phyloP scores from a whole-genome alignment of 495 filamentous ascomycete species.

The Podospora didyma region DNA sequence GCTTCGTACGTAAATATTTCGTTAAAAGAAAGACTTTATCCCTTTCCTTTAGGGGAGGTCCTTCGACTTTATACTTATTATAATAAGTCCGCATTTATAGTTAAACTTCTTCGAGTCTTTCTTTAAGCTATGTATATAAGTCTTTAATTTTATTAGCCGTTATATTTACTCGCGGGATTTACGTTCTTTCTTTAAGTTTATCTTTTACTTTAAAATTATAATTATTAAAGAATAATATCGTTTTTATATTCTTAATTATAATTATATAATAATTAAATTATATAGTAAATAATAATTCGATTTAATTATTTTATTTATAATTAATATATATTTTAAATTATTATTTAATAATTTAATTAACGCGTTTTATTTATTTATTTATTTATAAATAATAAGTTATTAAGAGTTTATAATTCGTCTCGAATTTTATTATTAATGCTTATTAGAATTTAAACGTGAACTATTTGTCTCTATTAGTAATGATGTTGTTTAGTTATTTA shows the following conservation, averaged over 20 bases:
- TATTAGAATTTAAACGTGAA: constrained; percentile 1
- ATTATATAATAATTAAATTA: constrained; percentile 5
- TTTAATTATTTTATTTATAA: constrained; percentile 7
- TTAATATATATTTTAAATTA: constrained; percentile 5
- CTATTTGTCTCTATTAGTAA: not conserved
- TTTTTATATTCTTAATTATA: not conserved
- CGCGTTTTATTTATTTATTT: constrained; percentile 1
- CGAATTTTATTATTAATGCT: too few species aligned
- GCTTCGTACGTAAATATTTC: too few species aligned
- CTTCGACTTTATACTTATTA: too few species aligned
- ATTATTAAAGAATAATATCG: not conserved
- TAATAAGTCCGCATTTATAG: too few species aligned
- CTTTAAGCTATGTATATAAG: too few species aligned
- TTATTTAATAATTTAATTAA: constrained; percentile 13
- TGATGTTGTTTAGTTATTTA: not conserved
- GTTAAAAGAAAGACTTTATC: too few species aligned
- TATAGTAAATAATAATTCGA: not conserved
- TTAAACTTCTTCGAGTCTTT: too few species aligned
- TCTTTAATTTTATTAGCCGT: not conserved
- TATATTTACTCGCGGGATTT: not conserved
- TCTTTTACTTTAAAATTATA: not conserved
- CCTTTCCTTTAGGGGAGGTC: too few species aligned
- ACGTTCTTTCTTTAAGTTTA: too few species aligned
- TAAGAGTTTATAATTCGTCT: constrained; percentile 28
- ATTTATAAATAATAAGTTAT: constrained; percentile 23